phyloP scores from a whole-genome alignment of 495 filamentous ascomycete genomes.

The Penicillium subrubescens region DNA sequence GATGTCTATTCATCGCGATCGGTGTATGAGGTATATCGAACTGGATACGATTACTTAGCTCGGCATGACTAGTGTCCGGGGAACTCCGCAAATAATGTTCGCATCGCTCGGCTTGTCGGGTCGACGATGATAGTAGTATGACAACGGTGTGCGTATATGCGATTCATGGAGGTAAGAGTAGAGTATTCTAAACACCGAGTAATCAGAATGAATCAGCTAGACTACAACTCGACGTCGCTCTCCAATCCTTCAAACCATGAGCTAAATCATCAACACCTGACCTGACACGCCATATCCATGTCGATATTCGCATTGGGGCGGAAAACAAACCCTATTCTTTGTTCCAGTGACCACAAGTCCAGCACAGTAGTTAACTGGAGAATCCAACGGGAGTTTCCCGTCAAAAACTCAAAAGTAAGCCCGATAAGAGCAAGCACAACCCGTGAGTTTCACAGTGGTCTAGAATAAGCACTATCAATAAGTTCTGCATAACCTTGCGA shows the following conservation, averaged over 20 bases:
- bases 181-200: background rate
- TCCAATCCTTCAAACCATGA: no score
- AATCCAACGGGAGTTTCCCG: background rate
- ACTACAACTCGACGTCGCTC: no score
- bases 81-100: background rate
- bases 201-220: background rate
- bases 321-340: constrained; percentile 1
- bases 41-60: no score
- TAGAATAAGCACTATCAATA: background rate
- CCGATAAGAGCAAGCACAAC: background rate
- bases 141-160: background rate
- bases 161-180: background rate
- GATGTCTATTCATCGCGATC: background rate
- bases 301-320: background rate
- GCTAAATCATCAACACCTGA: background rate
- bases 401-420: constrained; percentile 3
- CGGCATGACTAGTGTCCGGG: background rate
- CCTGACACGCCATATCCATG: background rate
- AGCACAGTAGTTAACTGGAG: background rate
- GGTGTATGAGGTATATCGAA: no score
- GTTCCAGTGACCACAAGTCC: background rate
- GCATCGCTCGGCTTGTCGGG: background rate
- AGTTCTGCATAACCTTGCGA: background rate
- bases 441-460: background rate
- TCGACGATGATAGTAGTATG: background rate